Conservation (phyloP, 108 stramenopile species). For the Fragilaria crotonensis region DNA sequence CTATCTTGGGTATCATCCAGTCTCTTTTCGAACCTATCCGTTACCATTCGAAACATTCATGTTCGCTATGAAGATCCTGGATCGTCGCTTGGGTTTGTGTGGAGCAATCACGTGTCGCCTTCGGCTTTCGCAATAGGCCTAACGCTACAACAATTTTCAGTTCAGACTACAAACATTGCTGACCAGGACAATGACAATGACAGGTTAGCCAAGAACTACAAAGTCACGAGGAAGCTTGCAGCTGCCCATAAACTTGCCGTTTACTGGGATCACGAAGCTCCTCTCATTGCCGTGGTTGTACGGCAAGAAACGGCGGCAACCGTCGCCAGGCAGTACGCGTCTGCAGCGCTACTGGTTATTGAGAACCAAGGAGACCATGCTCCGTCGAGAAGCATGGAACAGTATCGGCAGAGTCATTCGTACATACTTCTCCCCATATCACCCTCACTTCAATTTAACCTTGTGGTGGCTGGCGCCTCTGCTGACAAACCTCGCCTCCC, state of each 20-base stretch:
- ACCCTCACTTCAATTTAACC: conserved; percentile 41
- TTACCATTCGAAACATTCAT: conserved; percentile 65
- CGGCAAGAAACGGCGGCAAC: conserved; percentile 1
- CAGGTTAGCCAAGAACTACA: conserved; percentile 1
- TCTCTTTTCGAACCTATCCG: conserved; percentile 40
- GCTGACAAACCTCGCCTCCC: not conserved
- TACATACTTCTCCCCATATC: conserved; percentile 60
- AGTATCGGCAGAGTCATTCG: conserved; percentile 15
- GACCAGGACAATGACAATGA: not conserved
- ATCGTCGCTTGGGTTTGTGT: conserved; percentile 46
- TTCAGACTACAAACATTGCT: conserved; percentile 20
- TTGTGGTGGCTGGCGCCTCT: conserved; percentile 23
- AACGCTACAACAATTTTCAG: conserved; percentile 43
- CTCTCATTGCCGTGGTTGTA: conserved; percentile 10
- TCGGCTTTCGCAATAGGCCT: conserved; percentile 53
- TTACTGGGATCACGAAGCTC: conserved; percentile 51
- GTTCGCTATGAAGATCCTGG: conserved; percentile 75
- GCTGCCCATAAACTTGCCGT: conserved; percentile 45
- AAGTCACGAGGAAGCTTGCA: conserved; percentile 30
- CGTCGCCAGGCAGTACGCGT: not conserved
- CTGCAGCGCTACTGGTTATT: not conserved
- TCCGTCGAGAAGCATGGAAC: not conserved
- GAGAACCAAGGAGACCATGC: not conserved
- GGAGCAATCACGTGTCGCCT: conserved; percentile 9
- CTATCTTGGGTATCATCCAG: conserved; percentile 30